phyloP scores from a whole-genome alignment of 208 protist genomes.

The Endotrypanum monterogeii region DNA sequence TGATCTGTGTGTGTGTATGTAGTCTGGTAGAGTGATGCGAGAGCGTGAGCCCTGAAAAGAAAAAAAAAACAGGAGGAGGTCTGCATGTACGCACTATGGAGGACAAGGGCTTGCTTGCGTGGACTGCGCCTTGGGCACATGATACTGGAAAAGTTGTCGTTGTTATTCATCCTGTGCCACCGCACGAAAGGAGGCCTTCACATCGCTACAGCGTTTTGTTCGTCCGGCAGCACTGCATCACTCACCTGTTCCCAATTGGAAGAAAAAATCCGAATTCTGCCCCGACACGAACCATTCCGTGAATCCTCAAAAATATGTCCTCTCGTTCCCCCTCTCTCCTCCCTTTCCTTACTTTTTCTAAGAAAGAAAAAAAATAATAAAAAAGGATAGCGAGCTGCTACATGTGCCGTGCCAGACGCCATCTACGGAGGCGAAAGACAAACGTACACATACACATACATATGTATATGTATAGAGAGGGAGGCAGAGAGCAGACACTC shows the following conservation, averaged over 20 bases:
- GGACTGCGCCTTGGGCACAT: neutral
- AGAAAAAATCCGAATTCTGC: too few relatives aligned
- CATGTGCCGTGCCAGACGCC: neutral
- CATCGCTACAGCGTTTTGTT: too few relatives aligned
- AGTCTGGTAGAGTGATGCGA: neutral
- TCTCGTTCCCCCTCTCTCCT: too few relatives aligned
- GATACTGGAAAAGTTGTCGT: too few relatives aligned
- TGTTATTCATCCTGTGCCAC: too few relatives aligned
- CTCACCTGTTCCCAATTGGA: too few relatives aligned
- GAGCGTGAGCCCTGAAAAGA: neutral
- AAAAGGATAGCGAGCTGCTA: too few relatives aligned
- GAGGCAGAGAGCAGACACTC: neutral
- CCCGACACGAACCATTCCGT: too few relatives aligned
- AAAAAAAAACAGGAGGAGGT: neutral
- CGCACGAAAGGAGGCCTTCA: too few relatives aligned
- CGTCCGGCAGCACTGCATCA: neutral
- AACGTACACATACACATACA: conserved; percentile 12
- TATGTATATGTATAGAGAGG: neutral
- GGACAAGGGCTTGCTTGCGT: neutral
- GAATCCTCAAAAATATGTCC: too few relatives aligned
- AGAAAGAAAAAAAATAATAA: too few relatives aligned
- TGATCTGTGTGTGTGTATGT: neutral
- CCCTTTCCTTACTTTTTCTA: neutral
- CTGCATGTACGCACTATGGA: neutral
- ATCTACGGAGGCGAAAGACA: neutral